Evolutionary conservation across 2,329 filamentous ascomycete species (phyloP), one percentile per base, ranked within the genome.

Genomic region (Cladorrhinum sp.): DNA sequence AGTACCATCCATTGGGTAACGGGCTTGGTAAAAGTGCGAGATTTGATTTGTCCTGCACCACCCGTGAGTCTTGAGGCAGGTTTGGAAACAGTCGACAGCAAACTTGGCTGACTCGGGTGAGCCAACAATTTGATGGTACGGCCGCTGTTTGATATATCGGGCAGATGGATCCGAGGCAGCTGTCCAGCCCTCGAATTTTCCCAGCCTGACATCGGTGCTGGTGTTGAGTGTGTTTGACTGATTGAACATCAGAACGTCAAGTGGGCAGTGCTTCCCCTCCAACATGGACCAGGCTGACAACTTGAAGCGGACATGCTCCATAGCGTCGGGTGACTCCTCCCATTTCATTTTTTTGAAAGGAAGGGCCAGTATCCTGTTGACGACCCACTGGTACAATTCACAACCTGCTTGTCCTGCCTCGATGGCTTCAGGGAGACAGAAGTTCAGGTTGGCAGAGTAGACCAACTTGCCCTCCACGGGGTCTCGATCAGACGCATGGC

Each of bases 11-110:
- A 10, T 4, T 5, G 49, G 7, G 18, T 18, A n/a, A 1, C 59
- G 54, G 18, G 18, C 12, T 12, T 57, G n/a, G n/a, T 9, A 3
- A 7, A 61, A 25, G 23, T 54, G 54, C 16, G 16, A 20, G 32
- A 61, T 61, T 38, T 61, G 59, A 20, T 61, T 36, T 13, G 59
- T 58, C 41, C 59, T 49, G 38, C 59, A 61, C 54, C 55, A 61
- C 3, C 6, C 24, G 20, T 61, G 59, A n/a, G 23, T 20, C 6
- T 55, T 27, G 50, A 61, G 49, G 36, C 59, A 61, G 4, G 24
- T 29, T 22, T 13, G 23, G n/a, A 61, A 58, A 24, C 38, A 58
- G 20, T 49, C n/a, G 32, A 24, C 36, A 20, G 55, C 55, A 52
- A 61, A 61, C 3, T 16, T 3, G 10, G 54, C 41, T 3, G 59